Evolutionary conservation across 192 early-diverging fungal genomes (phyloP), one percentile per base, ranked within the genome.

Genomic region (Coemansia asiatica): DNA sequence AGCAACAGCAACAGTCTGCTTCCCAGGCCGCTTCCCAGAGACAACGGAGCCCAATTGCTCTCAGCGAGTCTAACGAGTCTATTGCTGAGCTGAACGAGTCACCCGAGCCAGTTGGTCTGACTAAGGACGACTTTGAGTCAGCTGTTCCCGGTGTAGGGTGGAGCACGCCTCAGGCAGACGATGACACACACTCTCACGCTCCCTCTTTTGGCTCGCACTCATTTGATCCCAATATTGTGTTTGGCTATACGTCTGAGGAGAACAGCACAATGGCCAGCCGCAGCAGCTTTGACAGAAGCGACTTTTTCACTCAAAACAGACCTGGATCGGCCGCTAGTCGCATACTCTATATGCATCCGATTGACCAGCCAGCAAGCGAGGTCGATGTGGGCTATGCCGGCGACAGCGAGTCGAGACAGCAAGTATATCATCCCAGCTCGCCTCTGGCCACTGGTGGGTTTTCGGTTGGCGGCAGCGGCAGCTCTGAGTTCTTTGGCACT

Each of bases 211-310:
- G 71, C 47, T 79, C 76, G 61, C 68, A 74, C 49, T 56, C 72
- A 16, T 81, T 74, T 66, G 78, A 81, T 46, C 68, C 78, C 19
- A 68, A 68, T 35, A 28, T 75, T 25, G 72, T 81, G 59, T 81
- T 75, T 72, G 78, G 72, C 0, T 75, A 74, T 28, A 81, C 66
- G 38, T 75, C 72, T 2, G 78, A 81, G 49, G 78, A 81, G 27
- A 75, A 68, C 65, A 81, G 78, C 72, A 81, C 78, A 1, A 71
- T 81, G 72, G 78, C 72, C 29, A 81, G 78, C 25, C 78, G 72
- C 59, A 81, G 69, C 63, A 81, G 78, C 55, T 71, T 81, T 35
- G 78, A 72, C 13, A 72, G 68, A 60, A 71, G 72, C 60, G 72
- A 75, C 23, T 35, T 72, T 10, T 59, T 68, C 38, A 53, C 49